Base-by-base conservation (phyloP, 371 early-diverging fungal genomes). In the Mucor plumbeus region DNA sequence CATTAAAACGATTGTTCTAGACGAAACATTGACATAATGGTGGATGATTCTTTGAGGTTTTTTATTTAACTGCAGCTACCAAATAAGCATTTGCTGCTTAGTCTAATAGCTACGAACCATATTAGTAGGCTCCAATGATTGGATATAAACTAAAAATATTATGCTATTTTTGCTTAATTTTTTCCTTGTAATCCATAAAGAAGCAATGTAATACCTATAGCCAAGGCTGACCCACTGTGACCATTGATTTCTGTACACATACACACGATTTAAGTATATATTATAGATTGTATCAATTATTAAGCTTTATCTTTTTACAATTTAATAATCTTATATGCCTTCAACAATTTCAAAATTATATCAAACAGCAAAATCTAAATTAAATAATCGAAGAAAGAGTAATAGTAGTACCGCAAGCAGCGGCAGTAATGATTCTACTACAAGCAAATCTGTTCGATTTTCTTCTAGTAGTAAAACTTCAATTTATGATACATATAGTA, bases 401-500 rank as follows among this genome's bases (percentile, higher is more conserved):
- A 54, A 17, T 8, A 61, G 61, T 33, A 62, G 34, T 38, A 62
- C 36, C 14, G 33, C n/a, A 0, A 47, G 19, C 7, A 59, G 59
- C 13, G 56, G 59, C 19, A 47, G 54, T 14, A 47, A 56, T 34
- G 33, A 41, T 33, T 59, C 39, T 8, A 41, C 56, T n/a, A 39
- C 41, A 13, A 31, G 59, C 7, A 73, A 73, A 59, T 64, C 65
- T 11, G 73, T 73, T n/a, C 62, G 69, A 39, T 73, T 73, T 48
- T 63, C 63, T 31, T 50, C 58, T 5, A 13, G 44, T 5, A 55
- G 55, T 3, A 69, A 63, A 21, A 55, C 67, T n/a, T 54, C 53
- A 1, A 31, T 72, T 11, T 69, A 65, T 60, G 69, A 69, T 38
- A 73, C 73, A 34, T 66, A 69, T 39, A 73, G 73, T 17, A 69